Evolutionary conservation across 139 green algal genomes (phyloP), one percentile per base, ranked within the genome.

Genomic region (Volvox reticuliferus): DNA sequence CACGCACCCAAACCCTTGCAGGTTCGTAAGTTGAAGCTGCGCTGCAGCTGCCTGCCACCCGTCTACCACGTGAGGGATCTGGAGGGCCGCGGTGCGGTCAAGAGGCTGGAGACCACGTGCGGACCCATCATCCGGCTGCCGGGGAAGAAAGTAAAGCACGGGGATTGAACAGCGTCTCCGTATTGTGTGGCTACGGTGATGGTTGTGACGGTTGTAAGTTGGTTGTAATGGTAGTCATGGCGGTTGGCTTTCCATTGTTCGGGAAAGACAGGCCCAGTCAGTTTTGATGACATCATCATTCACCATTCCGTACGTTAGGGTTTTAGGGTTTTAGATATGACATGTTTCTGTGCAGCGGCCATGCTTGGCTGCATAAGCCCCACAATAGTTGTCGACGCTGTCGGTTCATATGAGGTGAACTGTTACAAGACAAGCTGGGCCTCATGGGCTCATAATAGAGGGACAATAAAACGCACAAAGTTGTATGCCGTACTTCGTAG

Each of bases 1-100:
- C 44, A 55, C 9, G 5, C 44, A 55, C 44, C 9, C 44, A 55
- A n/a, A 55, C 44, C 44, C 44, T 14, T 13, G 32, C 63, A 89
- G 84, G 71, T 89, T 19, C 26, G 33, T 44, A 69, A 89, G 44
- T n/a, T 82, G 12, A 82, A 71, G 84, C 69, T 89, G 28, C 84
- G 71, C 69, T 30, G 33, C 37, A 73, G 63, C 32, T 82, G 28
- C n/a, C 69, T 89, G 37, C 84, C 84, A 35, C 37, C 84, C 3
- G 9, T 26, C 26, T 89, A 62, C 28, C 84, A 82, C 37, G 37
- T 89, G 0, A 37, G 17, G 28, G 84, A 89, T 67, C 37, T 89
- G 68, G 69, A 73, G 69, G 84, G 84, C 1, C 84, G 68, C 1
- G 84, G 84, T n/a, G n/a, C 69, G 28, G 69, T 37, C 0, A 55